phyloP scores from a whole-genome alignment of 164 flowering plant genomes.

The Cinnamomum chago region DNA sequence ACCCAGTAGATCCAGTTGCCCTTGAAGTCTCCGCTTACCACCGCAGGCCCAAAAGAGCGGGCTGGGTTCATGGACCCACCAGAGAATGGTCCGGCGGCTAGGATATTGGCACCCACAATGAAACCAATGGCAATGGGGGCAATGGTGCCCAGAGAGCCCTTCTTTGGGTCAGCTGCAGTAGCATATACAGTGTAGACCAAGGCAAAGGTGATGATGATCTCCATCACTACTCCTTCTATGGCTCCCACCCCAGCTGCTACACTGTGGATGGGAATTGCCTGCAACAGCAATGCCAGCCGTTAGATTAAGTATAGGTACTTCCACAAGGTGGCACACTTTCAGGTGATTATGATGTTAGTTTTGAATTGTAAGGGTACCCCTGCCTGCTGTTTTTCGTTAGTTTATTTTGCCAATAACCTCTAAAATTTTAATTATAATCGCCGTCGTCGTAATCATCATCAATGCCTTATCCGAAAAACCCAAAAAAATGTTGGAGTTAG shows the following conservation, averaged over 20 bases:
- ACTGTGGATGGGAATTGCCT: constrained; percentile 2
- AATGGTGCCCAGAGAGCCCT: not conserved
- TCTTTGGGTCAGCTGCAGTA: constrained; percentile 1
- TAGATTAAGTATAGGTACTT: not conserved
- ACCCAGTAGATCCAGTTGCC: constrained; percentile 2
- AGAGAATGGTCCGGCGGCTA: constrained; percentile 2
- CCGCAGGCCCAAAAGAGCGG: constrained; percentile 6
- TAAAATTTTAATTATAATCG: too few species aligned
- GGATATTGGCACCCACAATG: constrained; percentile 2
- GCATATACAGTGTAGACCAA: constrained; percentile 1
- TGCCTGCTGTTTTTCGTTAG: too few species aligned
- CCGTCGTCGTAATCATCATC: too few species aligned
- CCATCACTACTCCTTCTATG: not conserved
- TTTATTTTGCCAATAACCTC: too few species aligned
- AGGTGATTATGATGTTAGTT: too few species aligned
- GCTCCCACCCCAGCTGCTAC: not conserved
- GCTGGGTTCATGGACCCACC: constrained; percentile 9
- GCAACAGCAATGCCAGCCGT: not conserved
- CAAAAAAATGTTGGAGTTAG: too few species aligned
- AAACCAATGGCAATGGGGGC: constrained; percentile 7
- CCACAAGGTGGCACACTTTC: too few species aligned
- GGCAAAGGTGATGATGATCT: not conserved
- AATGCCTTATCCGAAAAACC: too few species aligned
- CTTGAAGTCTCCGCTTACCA: not conserved
- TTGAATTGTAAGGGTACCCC: not conserved